phyloP scores from a whole-genome alignment of 2,329 filamentous ascomycete genomes.

The Orbilia oligospora region DNA sequence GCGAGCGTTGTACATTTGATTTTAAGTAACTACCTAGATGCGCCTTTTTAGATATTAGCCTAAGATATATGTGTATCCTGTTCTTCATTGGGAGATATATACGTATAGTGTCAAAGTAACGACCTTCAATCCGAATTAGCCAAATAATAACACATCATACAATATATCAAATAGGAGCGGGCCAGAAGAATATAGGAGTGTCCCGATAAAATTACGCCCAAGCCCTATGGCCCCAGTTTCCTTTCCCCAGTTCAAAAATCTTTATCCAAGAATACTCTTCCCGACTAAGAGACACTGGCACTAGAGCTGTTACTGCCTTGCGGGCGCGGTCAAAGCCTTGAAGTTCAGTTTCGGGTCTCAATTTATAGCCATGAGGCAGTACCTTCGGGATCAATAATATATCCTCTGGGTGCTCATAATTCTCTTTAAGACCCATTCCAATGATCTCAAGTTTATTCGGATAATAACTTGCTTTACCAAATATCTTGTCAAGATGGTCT shows the following conservation, averaged over 20 bases:
- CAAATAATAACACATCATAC: not conserved
- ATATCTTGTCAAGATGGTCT: slow-evolving; percentile 18
- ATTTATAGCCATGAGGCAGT: not conserved
- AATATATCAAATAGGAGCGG: not conserved
- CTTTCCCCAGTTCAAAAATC: slow-evolving; percentile 16
- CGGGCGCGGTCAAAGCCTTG: not conserved
- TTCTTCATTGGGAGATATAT: not conserved
- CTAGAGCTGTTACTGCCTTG: not conserved
- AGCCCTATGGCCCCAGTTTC: not conserved
- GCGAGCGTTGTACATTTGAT: slow-evolving; percentile 7
- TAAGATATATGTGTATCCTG: not conserved
- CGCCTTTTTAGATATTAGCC: no score
- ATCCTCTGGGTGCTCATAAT: not conserved
- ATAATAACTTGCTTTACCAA: not conserved
- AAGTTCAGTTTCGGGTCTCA: not conserved
- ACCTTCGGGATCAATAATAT: not conserved
- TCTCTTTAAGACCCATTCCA: not conserved
- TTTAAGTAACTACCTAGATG: no score
- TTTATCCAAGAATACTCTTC: slow-evolving; percentile 13
- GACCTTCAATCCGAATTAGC: not conserved
- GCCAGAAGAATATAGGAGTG: not conserved
- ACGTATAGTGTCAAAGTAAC: not conserved
- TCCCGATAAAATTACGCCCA: not conserved
- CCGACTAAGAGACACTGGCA: not conserved
- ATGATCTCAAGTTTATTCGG: slow-evolving; percentile 29